Evolutionary conservation across 345 rosid genomes (phyloP).

Genomic region (Punica granatum): DNA sequence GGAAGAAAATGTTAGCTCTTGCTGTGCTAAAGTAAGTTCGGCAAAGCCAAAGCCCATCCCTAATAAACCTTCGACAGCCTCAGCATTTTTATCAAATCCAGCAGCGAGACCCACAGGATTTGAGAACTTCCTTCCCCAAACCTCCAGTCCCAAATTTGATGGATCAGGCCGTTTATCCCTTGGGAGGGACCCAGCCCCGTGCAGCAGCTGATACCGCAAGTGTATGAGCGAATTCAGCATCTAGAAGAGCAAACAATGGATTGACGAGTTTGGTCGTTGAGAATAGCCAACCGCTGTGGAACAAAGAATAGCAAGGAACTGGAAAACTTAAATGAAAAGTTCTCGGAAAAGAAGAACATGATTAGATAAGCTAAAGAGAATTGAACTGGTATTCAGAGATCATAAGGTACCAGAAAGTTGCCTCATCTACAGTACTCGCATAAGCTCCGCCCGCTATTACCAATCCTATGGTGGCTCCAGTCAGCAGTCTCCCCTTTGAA

Average conservation of each 20-base stretch:
- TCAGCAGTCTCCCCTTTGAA: conserved; percentile 66
- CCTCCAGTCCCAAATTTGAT: conserved; percentile 65
- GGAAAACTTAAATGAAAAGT: neutral
- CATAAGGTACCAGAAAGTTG: conserved; percentile 80
- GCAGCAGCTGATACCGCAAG: conserved; percentile 91
- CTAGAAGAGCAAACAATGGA: conserved; percentile 88
- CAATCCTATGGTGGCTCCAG: conserved; percentile 78
- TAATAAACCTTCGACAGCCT: conserved; percentile 84
- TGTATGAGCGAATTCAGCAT: conserved; percentile 86
- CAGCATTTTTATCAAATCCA: conserved; percentile 98
- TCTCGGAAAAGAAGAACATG: neutral
- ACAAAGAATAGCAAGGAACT: conserved; percentile 5
- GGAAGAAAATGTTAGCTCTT: conserved; percentile 2
- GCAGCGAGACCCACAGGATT: conserved; percentile 98
- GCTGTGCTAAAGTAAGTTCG: conserved; percentile 2
- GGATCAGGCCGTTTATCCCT: conserved; percentile 92
- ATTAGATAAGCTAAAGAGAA: conserved; percentile 8
- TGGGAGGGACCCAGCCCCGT: conserved; percentile 96
- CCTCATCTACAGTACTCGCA: conserved; percentile 95
- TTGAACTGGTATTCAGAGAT: conserved; percentile 7
- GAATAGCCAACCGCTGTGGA: conserved; percentile 87
- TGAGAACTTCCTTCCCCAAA: conserved; percentile 96
- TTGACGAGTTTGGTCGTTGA: conserved; percentile 86
- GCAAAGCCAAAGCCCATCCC: conserved; percentile 89
- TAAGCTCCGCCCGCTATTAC: conserved; percentile 92